Evolutionary conservation across 306 rosid species (phyloP).

Genomic region (Dalbergia cultrata): DNA sequence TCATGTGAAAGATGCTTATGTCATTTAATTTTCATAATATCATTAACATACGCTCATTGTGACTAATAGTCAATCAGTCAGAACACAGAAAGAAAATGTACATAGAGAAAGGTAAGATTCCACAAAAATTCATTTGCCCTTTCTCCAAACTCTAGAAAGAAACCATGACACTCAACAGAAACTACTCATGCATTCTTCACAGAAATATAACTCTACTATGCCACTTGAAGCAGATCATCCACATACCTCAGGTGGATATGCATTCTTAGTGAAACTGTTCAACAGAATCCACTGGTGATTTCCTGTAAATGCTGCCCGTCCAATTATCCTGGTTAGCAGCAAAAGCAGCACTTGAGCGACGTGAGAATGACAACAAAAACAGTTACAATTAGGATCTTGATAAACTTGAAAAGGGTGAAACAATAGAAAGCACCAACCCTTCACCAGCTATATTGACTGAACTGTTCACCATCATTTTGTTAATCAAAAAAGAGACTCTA

Average conservation of each 20-base stretch:
- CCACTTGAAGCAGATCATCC: constrained; percentile 5
- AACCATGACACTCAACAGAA: neutral
- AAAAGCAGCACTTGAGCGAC: constrained; percentile 19
- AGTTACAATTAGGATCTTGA: constrained; percentile 3
- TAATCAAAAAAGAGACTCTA: constrained; percentile 62
- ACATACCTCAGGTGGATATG: constrained; percentile 84
- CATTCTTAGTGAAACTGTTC: constrained; percentile 59
- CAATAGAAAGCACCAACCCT: constrained; percentile 70
- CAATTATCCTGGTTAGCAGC: constrained; percentile 70
- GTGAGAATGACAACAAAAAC: constrained; percentile 23
- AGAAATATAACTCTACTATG: neutral
- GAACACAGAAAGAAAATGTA: neutral
- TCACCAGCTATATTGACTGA: constrained; percentile 81
- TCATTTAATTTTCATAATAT: neutral
- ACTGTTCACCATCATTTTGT: constrained; percentile 77
- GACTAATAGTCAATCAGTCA: neutral
- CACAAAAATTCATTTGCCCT: neutral
- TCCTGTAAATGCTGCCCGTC: constrained; percentile 95
- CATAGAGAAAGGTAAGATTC: neutral
- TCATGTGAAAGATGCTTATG: neutral
- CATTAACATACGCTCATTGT: neutral
- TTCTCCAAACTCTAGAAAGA: neutral
- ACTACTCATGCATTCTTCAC: constrained; percentile 14
- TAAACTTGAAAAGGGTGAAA: constrained; percentile 3
- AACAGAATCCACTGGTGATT: constrained; percentile 86